Base-by-base conservation (phyloP, 768 basidiomycete genomes). In the Amylocystis lapponica region DNA sequence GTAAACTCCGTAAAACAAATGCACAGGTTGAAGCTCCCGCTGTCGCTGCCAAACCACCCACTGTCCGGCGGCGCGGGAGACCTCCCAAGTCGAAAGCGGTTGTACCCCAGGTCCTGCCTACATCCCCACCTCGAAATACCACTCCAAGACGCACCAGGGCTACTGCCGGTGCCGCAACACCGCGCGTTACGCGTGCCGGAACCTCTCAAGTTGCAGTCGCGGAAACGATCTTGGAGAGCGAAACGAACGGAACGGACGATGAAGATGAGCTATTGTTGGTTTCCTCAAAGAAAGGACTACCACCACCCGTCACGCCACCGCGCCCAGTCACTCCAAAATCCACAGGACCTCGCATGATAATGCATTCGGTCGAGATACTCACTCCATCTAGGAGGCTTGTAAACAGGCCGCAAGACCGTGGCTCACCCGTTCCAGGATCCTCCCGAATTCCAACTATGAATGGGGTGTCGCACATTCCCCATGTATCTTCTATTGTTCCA, bases 321-420 rank as follows among this genome's bases (percentile, higher is more conserved):
- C 41, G 20, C 10, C 29, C 36, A 2, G 39, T 19, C 22, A 41
- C 35, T 1, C 38, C 16, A 9, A 45, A 33, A 1, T 9, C 36
- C 9, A 44, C 37, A 11, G 51, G 53, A 0, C 52, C 55, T 1
- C 50, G 59, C 1, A 36, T 54, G 29, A 17, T 61, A 30, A 26
- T 61, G 35, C 44, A 61, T 16, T 55, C 50, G 1, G 57, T 61
- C 3, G 59, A 61, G 40, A 57, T 61, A 2, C 21, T 43, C 9
- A 53, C 53, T 6, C 57, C 59, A 19, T 49, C 47, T n/a, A 41
- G 23, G n/a, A 33, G 38, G 32, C 48, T 41, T 7, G 23, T 31
- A 2, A 37, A 49, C 11, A n/a, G n/a, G n/a, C n/a, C n/a, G n/a
- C n/a, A n/a, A n/a, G n/a, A n/a, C n/a, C n/a, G n/a, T n/a, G n/a